Evolutionary conservation across 768 basidiomycete species (phyloP).

Genomic region (Tylopilus sp.): DNA sequence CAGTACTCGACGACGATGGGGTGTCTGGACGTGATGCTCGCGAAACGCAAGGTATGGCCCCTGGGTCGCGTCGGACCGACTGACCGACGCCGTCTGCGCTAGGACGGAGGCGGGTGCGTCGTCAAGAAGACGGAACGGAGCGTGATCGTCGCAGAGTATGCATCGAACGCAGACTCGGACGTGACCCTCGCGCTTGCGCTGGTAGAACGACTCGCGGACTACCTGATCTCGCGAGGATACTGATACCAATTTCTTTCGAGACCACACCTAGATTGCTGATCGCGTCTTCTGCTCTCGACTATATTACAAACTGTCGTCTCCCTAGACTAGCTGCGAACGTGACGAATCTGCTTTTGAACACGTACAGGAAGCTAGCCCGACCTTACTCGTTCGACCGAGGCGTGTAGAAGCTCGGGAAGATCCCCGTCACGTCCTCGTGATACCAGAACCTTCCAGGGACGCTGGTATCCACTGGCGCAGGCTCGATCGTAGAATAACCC

Average conservation of each 20-base stretch:
- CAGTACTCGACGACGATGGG: slow-evolving; percentile 28
- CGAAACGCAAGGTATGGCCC: slow-evolving; percentile 17
- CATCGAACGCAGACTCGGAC: background rate
- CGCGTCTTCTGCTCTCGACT: background rate
- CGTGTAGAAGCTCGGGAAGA: slow-evolving; percentile 52
- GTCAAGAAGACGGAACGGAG: slow-evolving; percentile 26
- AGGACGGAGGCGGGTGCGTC: slow-evolving; percentile 24
- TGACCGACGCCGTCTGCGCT: background rate
- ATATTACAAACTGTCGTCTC: background rate
- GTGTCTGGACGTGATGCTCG: slow-evolving; percentile 24
- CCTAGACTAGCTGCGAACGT: background rate
- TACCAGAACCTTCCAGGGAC: slow-evolving; percentile 47
- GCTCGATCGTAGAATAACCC: background rate
- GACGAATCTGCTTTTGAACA: background rate
- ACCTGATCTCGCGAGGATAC: slow-evolving; percentile 22
- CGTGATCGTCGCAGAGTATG: slow-evolving; percentile 26
- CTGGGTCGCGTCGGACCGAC: background rate
- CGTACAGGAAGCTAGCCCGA: background rate
- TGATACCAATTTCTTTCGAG: slow-evolving; percentile 6
- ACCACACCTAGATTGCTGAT: slow-evolving; percentile 7
- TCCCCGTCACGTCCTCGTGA: slow-evolving; percentile 50
- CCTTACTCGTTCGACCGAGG: slow-evolving; percentile 15
- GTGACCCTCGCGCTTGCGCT: slow-evolving; percentile 11
- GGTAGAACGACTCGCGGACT: slow-evolving; percentile 22
- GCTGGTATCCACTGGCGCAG: slow-evolving; percentile 2